phyloP scores from a whole-genome alignment of 345 rosid species.

The Punica granatum region DNA sequence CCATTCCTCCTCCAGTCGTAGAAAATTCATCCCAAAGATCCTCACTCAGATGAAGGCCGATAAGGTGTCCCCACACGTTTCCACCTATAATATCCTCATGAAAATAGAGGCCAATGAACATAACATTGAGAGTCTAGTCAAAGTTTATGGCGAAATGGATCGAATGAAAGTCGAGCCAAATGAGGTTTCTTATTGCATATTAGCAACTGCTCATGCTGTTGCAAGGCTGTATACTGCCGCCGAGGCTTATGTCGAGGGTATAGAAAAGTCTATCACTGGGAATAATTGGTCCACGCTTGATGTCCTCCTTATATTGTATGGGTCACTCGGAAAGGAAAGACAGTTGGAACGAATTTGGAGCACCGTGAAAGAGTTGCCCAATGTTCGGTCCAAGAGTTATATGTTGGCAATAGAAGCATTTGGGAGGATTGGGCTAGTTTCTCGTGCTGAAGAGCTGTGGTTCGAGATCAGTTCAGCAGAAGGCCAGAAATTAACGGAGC shows the following conservation, averaged over 20 bases:
- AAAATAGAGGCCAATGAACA: conserved; percentile 86
- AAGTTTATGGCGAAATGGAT: conserved; percentile 59
- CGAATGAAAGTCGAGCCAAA: conserved; percentile 53
- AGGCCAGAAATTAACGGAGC: conserved; percentile 59
- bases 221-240: conserved; percentile 76
- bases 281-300: conserved; percentile 87
- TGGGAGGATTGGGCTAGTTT: conserved; percentile 47
- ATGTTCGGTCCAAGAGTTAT: conserved; percentile 58
- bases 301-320: conserved; percentile 65
- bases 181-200: conserved; percentile 60
- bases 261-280: conserved; percentile 60
- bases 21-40: conserved; percentile 67
- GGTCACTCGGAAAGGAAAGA: conserved; percentile 54
- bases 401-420: conserved; percentile 68
- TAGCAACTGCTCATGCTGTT: conserved; percentile 15
- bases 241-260: conserved; percentile 68
- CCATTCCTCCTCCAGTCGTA: conserved; percentile 57
- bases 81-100: conserved; percentile 84
- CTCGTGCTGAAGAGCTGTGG: conserved; percentile 79
- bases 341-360: conserved; percentile 63
- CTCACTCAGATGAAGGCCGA: conserved; percentile 81
- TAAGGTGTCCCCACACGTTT: conserved; percentile 69
- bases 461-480: conserved; percentile 53
- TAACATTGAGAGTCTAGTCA: conserved; percentile 55
- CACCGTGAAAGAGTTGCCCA: conserved; percentile 42